Evolutionary conservation across 306 rosid genomes (phyloP), one percentile per base, ranked within the genome.

Genomic region (Lathyrus tuberosus): DNA sequence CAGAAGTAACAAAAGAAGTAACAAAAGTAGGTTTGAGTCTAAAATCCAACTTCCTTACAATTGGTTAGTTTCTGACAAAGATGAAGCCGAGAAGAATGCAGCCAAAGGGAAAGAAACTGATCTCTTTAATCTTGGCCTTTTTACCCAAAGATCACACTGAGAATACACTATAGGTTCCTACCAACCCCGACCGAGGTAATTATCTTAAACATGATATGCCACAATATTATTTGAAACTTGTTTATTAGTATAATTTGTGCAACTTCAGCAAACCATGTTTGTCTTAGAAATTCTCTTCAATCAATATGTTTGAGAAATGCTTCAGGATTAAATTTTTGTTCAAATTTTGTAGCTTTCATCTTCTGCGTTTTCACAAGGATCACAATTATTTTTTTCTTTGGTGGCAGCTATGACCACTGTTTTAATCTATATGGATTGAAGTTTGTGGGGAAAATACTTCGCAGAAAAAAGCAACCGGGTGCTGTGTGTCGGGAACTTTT

Each of bases 11-110:
- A 20, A 4, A 1, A 22, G 0, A 9, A 61, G 4, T 24, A 24
- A 24, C 18, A 20, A 4, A 1, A 6, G 18, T 1, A 46, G 20
- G 10, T 2, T 9, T 54, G 47, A 0, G 5, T 58, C 66, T 31
- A 41, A 56, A 63, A 4, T 63, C 57, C 58, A 12, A 6, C 72
- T 63, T 65, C 78, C 56, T 3, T 53, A 41, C 16, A 35, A 65
- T 16, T 42, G 66, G 58, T 30, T 52, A 9, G 17, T 74, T 22
- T 38, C 40, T 2, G 41, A 37, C 1, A 20, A 72, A 49, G 77
- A 72, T 0, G 30, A 37, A 72, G 41, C 0, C 0, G 52, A 72
- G 16, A 72, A 5, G 0, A 0, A 9, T 37, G 1, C 6, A 7
- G 30, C 53, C 5, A 49, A 72, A 16, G 13, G 9, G 0, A 62